Percentiles rank a stretch among this genome's conserved stretches.
Evolutionary conservation across 495 filamentous ascomycete genomes (phyloP).

Genomic region (Penicillium cinerascens): DNA sequence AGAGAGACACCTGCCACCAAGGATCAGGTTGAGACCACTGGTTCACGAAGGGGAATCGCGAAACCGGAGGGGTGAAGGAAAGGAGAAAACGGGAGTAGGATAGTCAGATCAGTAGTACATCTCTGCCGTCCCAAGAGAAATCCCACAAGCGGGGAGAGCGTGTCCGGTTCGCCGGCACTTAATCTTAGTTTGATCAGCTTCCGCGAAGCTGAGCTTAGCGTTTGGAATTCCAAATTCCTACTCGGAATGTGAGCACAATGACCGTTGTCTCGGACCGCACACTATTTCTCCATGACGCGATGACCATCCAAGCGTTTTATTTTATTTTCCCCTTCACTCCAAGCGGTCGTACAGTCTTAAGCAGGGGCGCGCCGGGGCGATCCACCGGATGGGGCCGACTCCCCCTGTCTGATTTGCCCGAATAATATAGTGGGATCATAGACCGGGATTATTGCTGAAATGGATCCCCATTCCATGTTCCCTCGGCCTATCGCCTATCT

Average conservation of each 20-base stretch:
- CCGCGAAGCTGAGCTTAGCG: neutral
- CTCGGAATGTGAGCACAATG: neutral
- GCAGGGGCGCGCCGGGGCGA: conserved; percentile 8
- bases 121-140: conserved; percentile 22
- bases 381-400: conserved; percentile 17
- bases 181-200: neutral
- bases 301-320: neutral
- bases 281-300: neutral
- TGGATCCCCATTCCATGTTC: neutral
- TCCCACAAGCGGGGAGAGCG: conserved; percentile 16
- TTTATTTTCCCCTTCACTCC: neutral
- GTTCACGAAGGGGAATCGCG: conserved; percentile 1
- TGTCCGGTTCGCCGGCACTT: neutral
- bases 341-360: neutral
- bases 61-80: neutral
- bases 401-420: conserved; percentile 10
- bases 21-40: neutral
- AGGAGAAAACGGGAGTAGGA: neutral
- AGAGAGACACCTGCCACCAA: neutral
- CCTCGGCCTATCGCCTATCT: neutral
- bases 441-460: neutral
- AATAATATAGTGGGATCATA: conserved; percentile 13
- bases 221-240: neutral
- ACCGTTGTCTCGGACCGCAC: no score
- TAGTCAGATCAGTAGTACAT: conserved; percentile 5